These are phyloP conservation scores for Apophysomyces variabilis DNA, from an alignment of 371 early-diverging fungal genomes.

Conservation along the genomic window DNA sequence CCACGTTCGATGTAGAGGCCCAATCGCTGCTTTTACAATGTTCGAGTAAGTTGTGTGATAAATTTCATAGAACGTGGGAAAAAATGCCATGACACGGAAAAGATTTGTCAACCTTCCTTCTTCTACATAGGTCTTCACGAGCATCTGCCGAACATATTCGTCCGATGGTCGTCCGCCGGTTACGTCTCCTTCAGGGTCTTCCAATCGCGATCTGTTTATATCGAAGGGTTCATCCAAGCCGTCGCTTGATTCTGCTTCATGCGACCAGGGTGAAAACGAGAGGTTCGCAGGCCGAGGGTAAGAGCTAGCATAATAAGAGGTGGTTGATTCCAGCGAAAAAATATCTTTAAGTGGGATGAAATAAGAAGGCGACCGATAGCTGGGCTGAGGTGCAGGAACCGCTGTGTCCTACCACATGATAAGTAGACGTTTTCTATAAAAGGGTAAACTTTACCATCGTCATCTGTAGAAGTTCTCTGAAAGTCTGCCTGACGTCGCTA, in stretches of 20 bases:
- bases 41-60: conserved; percentile 48
- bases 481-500: conserved; percentile 60
- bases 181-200: conserved; percentile 13
- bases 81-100: conserved; percentile 64
- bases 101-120: conserved; percentile 60
- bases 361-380: conserved; percentile 63
- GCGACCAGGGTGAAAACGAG: conserved; percentile 57
- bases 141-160: conserved; percentile 56
- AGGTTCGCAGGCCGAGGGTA: conserved; percentile 49
- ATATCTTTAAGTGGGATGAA: conserved; percentile 56
- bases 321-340: conserved; percentile 45
- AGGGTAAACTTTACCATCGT: conserved; percentile 38
- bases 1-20: conserved; percentile 64
- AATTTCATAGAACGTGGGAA: conserved; percentile 66
- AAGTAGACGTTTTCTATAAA: conserved; percentile 13
- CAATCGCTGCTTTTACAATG: conserved; percentile 51
- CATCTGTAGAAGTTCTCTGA: conserved; percentile 47
- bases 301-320: conserved; percentile 27
- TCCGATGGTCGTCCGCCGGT: conserved; percentile 51
- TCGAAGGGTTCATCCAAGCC: conserved; percentile 6
- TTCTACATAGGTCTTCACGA: conserved; percentile 60
- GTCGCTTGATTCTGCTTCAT: conserved; percentile 27
- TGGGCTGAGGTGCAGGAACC: conserved; percentile 57
- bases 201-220: conserved; percentile 4
- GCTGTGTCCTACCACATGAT: conserved; percentile 32